Evolutionary conservation across 2,329 filamentous ascomycete genomes (phyloP), one percentile per base, ranked within the genome.

Genomic region (Venturia oleaginea): DNA sequence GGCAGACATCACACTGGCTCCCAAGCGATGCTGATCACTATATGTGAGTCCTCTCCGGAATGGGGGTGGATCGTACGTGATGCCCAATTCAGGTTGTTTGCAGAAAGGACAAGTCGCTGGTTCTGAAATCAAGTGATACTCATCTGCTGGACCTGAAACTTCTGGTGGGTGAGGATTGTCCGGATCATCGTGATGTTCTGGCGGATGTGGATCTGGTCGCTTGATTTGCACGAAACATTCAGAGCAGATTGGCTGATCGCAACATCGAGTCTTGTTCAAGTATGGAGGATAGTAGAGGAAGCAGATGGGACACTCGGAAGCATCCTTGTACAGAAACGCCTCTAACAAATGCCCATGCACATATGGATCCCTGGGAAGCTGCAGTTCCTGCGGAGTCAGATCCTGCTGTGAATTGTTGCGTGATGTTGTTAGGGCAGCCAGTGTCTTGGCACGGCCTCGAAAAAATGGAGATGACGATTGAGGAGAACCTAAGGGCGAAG

Each of bases 151-250:
- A 37, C 59, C 64, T 37, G n/a, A 8, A 30, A 6, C 17, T 43
- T 42, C 37, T 37, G 64, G 48, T 48, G 32, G 61, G 66, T 80
- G 82, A 40, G 78, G 74, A 64, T 79, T 76, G 32, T 76, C 72
- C 64, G 76, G 68, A 57, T 75, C 69, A 65, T 77, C 76, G 55
- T 83, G 83, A 71, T 94, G 90, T 73, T 96, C 91, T 1, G 91
- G 91, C 46, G 92, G 86, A 74, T 97, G 91, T 11, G 92, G 92
- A 68, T 99, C 93, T 4, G 92, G 87, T 51, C 94, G 86, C 75
- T 97, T 97, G 74, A 99, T 99, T 75, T 99, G 94, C 4, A 99
- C 94, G 71, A 99, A 99, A 75, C 94, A 99, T 77, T 99, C 94
- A 51, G 92, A 97, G 77, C 94, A 99, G 67, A 99, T 97, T 6